phyloP scores from a whole-genome alignment of 352 stramenopile genomes.

The Phytophthora pisi region DNA sequence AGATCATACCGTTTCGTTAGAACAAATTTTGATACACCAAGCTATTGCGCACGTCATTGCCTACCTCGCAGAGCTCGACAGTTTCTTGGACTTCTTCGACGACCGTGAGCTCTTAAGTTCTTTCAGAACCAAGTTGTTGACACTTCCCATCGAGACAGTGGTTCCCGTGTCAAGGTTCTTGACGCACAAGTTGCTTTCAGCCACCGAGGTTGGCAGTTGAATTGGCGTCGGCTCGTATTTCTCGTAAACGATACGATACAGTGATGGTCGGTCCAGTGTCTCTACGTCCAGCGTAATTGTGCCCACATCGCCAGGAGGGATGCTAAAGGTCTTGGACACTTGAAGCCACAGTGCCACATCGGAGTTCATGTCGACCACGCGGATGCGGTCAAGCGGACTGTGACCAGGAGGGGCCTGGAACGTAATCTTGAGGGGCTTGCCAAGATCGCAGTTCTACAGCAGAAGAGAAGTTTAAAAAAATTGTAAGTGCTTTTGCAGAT shows the following conservation, averaged over 20 bases:
- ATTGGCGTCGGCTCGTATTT: constrained; percentile 84
- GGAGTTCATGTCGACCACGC: constrained; percentile 87
- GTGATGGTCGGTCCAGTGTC: constrained; percentile 74
- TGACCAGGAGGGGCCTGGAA: constrained; percentile 77
- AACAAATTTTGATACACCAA: neutral
- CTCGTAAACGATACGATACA: constrained; percentile 89
- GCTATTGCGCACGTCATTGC: neutral
- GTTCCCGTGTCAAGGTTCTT: constrained; percentile 85
- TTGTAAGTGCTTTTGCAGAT: constrained; percentile 2
- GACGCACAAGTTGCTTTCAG: constrained; percentile 75
- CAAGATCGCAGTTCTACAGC: constrained; percentile 75
- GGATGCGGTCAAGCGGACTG: constrained; percentile 79
- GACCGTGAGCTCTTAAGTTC: constrained; percentile 66
- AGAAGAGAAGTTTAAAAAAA: constrained; percentile 12
- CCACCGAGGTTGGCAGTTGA: constrained; percentile 52
- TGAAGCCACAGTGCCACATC: constrained; percentile 83
- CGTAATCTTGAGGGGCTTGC: constrained; percentile 77
- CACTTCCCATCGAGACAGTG: constrained; percentile 73
- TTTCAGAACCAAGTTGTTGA: constrained; percentile 81
- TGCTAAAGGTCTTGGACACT: constrained; percentile 84
- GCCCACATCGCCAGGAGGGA: constrained; percentile 75
- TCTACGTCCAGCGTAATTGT: constrained; percentile 85
- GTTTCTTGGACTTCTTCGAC: constrained; percentile 55
- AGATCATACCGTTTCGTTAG: too few relatives aligned
- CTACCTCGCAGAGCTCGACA: constrained; percentile 69